These are phyloP conservation scores for Ascoidea tarda DNA, from an alignment of 805 yeast genomes.

Conservation along the genomic window DNA sequence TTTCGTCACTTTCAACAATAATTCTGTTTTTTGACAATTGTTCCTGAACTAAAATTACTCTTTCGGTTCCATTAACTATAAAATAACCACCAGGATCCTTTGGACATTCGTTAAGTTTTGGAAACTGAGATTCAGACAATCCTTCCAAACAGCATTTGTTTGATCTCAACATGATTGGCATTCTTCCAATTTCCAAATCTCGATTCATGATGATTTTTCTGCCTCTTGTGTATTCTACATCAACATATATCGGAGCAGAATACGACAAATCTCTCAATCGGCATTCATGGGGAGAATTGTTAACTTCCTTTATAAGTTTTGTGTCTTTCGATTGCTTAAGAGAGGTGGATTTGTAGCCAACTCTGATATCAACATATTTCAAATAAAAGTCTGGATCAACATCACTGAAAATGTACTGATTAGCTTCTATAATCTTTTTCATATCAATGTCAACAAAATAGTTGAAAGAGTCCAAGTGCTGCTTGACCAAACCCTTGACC, in stretches of 20 bases:
- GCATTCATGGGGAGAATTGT: conserved; percentile 88
- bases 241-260: conserved; percentile 91
- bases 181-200: conserved; percentile 89
- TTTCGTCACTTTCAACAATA: conserved; percentile 94
- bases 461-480: conserved; percentile 96
- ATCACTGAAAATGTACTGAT: conserved; percentile 77
- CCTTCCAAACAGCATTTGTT: conserved; percentile 82
- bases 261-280: conserved; percentile 87
- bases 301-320: conserved; percentile 32
- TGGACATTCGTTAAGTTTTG: conserved; percentile 83
- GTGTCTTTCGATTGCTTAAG: conserved; percentile 2
- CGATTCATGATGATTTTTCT: conserved; percentile 79
- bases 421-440: conserved; percentile 85
- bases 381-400: conserved; percentile 95
- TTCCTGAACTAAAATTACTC: conserved; percentile 92
- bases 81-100: conserved; percentile 98
- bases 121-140: conserved; percentile 73
- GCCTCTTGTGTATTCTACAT: conserved; percentile 94
- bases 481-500: conserved; percentile 93
- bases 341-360: conserved; percentile 64
- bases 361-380: conserved; percentile 84
- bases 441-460: conserved; percentile 90
- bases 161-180: conserved; percentile 97
- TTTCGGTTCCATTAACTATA: conserved; percentile 95
- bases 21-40: conserved; percentile 95